Evolutionary conservation across 2,329 filamentous ascomycete genomes (phyloP).

Genomic region (Bipolaris victoriae): DNA sequence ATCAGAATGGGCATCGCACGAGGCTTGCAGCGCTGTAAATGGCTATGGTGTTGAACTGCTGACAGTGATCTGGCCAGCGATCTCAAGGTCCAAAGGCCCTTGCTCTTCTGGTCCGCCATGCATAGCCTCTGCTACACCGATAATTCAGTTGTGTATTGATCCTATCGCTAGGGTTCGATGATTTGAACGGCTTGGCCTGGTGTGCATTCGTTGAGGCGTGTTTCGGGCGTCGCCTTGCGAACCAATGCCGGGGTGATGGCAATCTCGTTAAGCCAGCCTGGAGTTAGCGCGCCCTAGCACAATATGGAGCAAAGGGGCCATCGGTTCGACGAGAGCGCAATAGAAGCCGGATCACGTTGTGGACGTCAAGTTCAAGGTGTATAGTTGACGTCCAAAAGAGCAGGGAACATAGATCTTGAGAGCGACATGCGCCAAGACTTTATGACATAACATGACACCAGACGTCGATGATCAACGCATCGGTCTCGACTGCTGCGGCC

Average conservation of each 20-base stretch:
- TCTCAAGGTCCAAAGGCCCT: not conserved
- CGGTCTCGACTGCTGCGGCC: not conserved
- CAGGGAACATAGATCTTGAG: not conserved
- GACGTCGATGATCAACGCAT: not conserved
- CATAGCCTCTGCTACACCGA: not conserved
- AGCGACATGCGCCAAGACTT: not conserved
- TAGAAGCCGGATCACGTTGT: not conserved
- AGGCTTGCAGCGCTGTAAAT: not conserved
- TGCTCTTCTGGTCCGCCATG: not conserved
- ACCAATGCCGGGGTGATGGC: slow-evolving; percentile 4
- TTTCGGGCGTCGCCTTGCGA: slow-evolving; percentile 8
- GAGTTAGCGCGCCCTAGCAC: not conserved
- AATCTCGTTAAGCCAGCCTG: slow-evolving; percentile 1
- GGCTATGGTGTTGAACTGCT: not conserved
- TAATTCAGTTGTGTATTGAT: not conserved
- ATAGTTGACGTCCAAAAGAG: not conserved
- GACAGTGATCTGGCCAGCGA: too few relatives aligned
- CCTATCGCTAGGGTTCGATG: not conserved
- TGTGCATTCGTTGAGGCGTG: not conserved
- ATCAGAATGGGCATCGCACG: not conserved
- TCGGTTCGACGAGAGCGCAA: not conserved
- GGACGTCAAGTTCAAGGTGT: not conserved
- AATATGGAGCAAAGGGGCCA: not conserved
- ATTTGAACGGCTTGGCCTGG: not conserved
- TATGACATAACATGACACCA: not conserved